A percentile compares a stretch with the other conserved stretches of the same genome.
Evolutionary conservation across 1,284 basidiomycete species (phyloP).

Genomic region (Lentinus polychrous): DNA sequence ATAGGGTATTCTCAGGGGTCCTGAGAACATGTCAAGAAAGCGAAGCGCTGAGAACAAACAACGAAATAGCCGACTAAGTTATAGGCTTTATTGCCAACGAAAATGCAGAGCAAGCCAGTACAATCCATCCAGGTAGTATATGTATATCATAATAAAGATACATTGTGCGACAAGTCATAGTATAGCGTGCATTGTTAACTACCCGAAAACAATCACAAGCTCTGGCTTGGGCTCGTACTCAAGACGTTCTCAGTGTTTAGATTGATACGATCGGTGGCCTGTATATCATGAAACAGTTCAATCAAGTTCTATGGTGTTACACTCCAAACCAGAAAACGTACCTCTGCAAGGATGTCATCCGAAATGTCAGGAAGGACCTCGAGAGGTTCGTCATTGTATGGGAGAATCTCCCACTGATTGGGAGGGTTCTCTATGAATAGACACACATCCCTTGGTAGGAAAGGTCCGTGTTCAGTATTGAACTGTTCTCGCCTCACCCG

Average conservation of each 20-base stretch:
- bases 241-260: too few relatives aligned
- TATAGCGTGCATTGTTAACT: too few relatives aligned
- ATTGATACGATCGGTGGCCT: too few relatives aligned
- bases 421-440: slow-evolving; percentile 66
- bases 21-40: too few relatives aligned
- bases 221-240: too few relatives aligned
- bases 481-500: slow-evolving; percentile 55
- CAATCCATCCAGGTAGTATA: not conserved
- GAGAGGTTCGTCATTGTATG: slow-evolving; percentile 41
- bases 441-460: slow-evolving; percentile 72
- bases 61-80: too few relatives aligned
- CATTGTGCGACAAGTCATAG: not conserved
- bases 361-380: slow-evolving; percentile 58
- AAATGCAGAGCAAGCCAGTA: too few relatives aligned
- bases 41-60: too few relatives aligned
- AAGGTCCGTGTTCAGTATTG: slow-evolving; percentile 59
- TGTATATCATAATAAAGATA: not conserved
- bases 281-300: too few relatives aligned
- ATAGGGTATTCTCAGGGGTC: too few relatives aligned
- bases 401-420: slow-evolving; percentile 59
- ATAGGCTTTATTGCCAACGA: too few relatives aligned
- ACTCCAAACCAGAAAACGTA: slow-evolving; percentile 18
- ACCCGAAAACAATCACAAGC: too few relatives aligned
- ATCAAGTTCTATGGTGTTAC: not conserved
- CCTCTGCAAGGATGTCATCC: slow-evolving; percentile 49